Evolutionary conservation across 495 filamentous ascomycete species (phyloP), one percentile per base, ranked within the genome.

Genomic region (Aspergillus sclerotioniger): DNA sequence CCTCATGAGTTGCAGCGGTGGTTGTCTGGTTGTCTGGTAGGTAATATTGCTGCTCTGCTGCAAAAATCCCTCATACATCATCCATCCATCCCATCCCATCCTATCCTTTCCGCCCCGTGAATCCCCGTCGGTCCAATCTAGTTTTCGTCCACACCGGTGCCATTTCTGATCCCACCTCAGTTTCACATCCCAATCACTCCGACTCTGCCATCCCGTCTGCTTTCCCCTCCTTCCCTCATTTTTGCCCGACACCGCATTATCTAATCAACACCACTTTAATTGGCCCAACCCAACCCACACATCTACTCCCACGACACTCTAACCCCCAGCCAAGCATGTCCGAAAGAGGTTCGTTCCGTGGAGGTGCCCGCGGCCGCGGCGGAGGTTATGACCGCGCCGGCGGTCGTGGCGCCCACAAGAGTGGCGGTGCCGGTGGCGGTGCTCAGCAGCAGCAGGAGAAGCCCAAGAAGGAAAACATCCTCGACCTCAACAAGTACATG

Each of bases 401-500:
- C 51, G 71, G 74, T 53, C 68, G 74, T 47, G 75, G 77, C 58
- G 72, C 67, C 55, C 67, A 69, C 56, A 66, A 70, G 68, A 75
- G 81, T 71, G 82, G 79, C 70, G 75, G 77, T 71, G 77, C 75
- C 10, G 71, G 74, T 66, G 72, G 73, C 65, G 75, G 73, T 61
- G 71, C 67, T 5, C 56, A 70, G 43, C 77, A 80, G 48, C 81
- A 84, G 63, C 76, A 81, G 59, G 87, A 91, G 69, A 87, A 89
- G 62, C 90, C 92, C 58, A 96, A 96, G 83, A 96, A 97, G 77
- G 93, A 98, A 71, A 96, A 97, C 68, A 98, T 98, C 65, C 83
- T 98, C 19, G 94, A 98, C 62, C 76, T 98, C 59, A 84, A 79
- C 69, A 95, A 95, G 77, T 98, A 96, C 69, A 91, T 96, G 86